Conservation (phyloP, 495 filamentous ascomycete genomes). For the Neurospora sp. region DNA sequence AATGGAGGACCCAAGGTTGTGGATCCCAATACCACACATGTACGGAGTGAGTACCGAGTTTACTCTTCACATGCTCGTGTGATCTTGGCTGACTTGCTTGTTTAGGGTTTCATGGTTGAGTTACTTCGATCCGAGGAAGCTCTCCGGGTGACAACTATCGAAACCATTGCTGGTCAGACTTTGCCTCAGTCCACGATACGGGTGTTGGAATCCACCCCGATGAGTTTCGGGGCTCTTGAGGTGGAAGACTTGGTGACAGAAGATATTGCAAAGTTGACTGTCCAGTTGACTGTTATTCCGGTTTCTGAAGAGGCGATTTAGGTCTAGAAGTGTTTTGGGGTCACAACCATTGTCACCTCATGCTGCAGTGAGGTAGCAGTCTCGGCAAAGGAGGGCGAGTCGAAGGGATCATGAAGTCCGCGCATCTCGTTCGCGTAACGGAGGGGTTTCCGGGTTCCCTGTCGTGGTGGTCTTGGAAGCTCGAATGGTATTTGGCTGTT, state of each 20-base stretch:
- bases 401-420: no score
- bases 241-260: not conserved
- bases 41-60: not conserved
- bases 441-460: not conserved
- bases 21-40: not conserved
- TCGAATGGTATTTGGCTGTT: not conserved
- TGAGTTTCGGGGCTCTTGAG: not conserved
- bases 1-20: not conserved
- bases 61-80: not conserved
- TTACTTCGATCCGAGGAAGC: not conserved
- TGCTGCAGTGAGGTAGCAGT: not conserved
- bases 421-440: not conserved
- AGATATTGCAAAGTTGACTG: not conserved
- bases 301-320: not conserved
- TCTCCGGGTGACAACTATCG: not conserved
- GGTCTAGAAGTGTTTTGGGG: not conserved
- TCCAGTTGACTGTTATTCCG: not conserved
- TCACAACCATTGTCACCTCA: not conserved
- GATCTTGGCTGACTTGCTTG: not conserved
- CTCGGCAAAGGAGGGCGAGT: not conserved
- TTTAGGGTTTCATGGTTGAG: not conserved
- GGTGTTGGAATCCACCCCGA: not conserved
- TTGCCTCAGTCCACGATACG: not conserved
- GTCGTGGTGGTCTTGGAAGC: not conserved
- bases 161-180: not conserved